Percentiles rank a stretch among this genome's conserved stretches.
These are phyloP conservation scores for Posidonia oceanica DNA, from an alignment of 116 monocot species.

Conservation along the genomic window DNA sequence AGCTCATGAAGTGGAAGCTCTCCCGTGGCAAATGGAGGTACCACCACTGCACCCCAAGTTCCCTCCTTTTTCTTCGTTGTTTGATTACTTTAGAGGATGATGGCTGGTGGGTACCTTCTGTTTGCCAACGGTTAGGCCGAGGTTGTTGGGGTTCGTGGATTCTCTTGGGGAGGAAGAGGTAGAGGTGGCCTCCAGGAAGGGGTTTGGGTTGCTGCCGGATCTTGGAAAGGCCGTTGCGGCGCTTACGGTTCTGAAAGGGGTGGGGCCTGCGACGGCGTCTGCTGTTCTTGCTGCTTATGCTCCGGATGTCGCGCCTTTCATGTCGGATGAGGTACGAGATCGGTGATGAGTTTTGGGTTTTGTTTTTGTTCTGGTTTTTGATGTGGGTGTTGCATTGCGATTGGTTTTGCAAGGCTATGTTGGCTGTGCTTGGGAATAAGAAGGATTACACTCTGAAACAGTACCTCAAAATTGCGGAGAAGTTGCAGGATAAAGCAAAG, in stretches of 20 bases:
- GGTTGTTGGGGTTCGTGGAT: conserved; percentile 57
- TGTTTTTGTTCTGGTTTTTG: too few species aligned
- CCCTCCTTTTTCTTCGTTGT: background rate
- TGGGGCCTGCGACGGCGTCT: conserved; percentile 87
- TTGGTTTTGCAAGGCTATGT: conserved; percentile 48
- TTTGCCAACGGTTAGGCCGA: conserved; percentile 27
- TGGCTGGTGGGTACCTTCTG: background rate
- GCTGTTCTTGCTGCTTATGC: conserved; percentile 80
- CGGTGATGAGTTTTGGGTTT: background rate
- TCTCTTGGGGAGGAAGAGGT: conserved; percentile 44
- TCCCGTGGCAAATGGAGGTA: conserved; percentile 87
- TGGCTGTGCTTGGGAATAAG: conserved; percentile 48
- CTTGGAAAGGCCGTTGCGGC: conserved; percentile 50
- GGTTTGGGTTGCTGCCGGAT: conserved; percentile 53
- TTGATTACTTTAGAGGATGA: background rate
- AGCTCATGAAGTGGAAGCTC: conserved; percentile 85
- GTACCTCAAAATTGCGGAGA: conserved; percentile 59
- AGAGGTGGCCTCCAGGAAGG: conserved; percentile 55
- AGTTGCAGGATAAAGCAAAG: conserved; percentile 67
- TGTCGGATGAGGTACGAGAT: conserved; percentile 80
- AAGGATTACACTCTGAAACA: conserved; percentile 88
- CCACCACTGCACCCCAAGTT: too few species aligned
- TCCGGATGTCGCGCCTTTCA: conserved; percentile 81
- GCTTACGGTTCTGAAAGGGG: conserved; percentile 71
- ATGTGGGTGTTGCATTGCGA: background rate